These are phyloP conservation scores for Gracilariopsis chorda DNA, from an alignment of 23 red algal species.

Conservation along the genomic window DNA sequence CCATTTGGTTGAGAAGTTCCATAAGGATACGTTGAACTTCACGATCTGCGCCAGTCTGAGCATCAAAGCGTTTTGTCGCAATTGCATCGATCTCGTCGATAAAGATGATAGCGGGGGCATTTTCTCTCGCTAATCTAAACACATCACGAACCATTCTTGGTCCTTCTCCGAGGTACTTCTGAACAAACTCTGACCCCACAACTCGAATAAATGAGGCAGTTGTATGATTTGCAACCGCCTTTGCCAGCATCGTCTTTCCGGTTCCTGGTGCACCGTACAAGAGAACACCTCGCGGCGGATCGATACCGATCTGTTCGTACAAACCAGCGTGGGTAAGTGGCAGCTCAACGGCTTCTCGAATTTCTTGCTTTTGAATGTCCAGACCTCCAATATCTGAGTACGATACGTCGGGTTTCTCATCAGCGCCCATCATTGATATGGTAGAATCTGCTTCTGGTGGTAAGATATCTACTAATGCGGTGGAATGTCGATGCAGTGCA, in stretches of 20 bases:
- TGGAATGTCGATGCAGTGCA: slow-evolving; percentile 98
- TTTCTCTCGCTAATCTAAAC: slow-evolving; percentile 95
- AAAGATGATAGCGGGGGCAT: slow-evolving; percentile 93
- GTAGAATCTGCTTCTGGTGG: slow-evolving; percentile 98
- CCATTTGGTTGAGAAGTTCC: slow-evolving; percentile 99
- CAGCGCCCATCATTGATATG: slow-evolving; percentile 90
- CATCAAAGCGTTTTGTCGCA: slow-evolving; percentile 99
- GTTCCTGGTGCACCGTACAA: slow-evolving; percentile 97
- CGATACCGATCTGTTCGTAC: slow-evolving; percentile 97
- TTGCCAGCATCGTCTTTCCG: slow-evolving; percentile 98
- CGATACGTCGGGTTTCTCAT: slow-evolving; percentile 96
- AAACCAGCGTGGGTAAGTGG: slow-evolving; percentile 95
- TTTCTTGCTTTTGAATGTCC: slow-evolving; percentile 99
- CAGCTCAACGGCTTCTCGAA: slow-evolving; percentile 98
- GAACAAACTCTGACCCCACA: slow-evolving; percentile 96
- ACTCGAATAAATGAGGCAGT: slow-evolving; percentile 98
- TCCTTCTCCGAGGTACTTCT: slow-evolving; percentile 99
- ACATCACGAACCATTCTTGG: slow-evolving; percentile 99
- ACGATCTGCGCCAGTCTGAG: slow-evolving; percentile 98
- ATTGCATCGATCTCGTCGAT: slow-evolving; percentile 99
- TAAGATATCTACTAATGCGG: slow-evolving; percentile 93
- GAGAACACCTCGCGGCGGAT: slow-evolving; percentile 95
- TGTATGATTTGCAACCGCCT: slow-evolving; percentile 98
- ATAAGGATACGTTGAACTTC: slow-evolving; percentile 99
- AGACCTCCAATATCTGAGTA: slow-evolving; percentile 98